Conservation (phyloP, 2,329 filamentous ascomycete species). For the Eutypa lata region DNA sequence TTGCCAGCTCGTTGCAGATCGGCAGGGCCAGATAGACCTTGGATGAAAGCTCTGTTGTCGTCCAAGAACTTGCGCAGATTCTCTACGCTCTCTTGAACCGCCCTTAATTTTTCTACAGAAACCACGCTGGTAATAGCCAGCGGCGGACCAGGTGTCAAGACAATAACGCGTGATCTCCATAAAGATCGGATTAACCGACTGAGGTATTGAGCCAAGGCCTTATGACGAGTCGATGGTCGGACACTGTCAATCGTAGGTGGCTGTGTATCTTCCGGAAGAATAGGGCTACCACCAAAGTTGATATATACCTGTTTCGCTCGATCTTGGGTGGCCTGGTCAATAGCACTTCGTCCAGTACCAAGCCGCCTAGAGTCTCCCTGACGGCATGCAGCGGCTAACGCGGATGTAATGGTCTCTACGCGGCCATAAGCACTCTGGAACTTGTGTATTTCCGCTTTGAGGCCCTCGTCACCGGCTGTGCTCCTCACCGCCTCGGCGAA, state of each 20-base stretch:
- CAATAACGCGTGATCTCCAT: slow-evolving; percentile 79
- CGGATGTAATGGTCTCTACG: slow-evolving; percentile 84
- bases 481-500: slow-evolving; percentile 79
- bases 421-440: slow-evolving; percentile 86
- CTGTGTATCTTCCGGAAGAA: slow-evolving; percentile 74
- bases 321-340: slow-evolving; percentile 82
- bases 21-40: slow-evolving; percentile 87
- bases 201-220: slow-evolving; percentile 84
- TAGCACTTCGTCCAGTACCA: slow-evolving; percentile 69
- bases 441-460: slow-evolving; percentile 77
- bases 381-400: slow-evolving; percentile 90
- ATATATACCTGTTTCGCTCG: slow-evolving; percentile 85
- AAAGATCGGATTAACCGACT: slow-evolving; percentile 82
- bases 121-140: slow-evolving; percentile 67
- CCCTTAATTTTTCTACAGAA: slow-evolving; percentile 62
- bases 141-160: slow-evolving; percentile 36
- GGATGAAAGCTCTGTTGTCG: slow-evolving; percentile 86
- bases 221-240: slow-evolving; percentile 81
- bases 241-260: slow-evolving; percentile 77
- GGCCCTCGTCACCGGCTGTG: slow-evolving; percentile 71
- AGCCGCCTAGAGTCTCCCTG: slow-evolving; percentile 75
- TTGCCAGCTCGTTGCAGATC: slow-evolving; percentile 74
- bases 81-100: slow-evolving; percentile 77
- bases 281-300: slow-evolving; percentile 85
- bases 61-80: slow-evolving; percentile 78